A percentile compares a stretch with the other conserved stretches of the same genome.
Evolutionary conservation across 257 asterid genomes (phyloP).

Genomic region (Solanum peruvianum): DNA sequence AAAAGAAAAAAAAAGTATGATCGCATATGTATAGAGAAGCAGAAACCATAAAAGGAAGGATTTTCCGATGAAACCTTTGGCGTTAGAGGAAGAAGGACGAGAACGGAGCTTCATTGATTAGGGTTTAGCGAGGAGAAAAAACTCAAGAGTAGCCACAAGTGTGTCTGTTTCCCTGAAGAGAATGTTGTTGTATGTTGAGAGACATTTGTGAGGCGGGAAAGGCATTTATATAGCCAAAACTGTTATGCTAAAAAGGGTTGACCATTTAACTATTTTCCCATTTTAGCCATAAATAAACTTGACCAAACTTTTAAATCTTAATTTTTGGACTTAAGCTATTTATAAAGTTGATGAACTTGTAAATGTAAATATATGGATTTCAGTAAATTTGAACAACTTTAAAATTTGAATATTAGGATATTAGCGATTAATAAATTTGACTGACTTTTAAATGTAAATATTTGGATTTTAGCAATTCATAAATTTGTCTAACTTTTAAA

Average conservation of each 20-base stretch:
- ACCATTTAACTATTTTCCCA: too few species aligned
- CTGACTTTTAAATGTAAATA: too few species aligned
- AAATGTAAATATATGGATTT: too few species aligned
- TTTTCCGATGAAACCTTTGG: neutral
- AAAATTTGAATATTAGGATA: too few species aligned
- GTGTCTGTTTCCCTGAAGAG: neutral
- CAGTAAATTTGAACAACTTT: too few species aligned
- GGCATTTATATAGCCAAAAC: neutral
- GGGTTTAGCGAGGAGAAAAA: neutral
- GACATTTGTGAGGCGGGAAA: neutral
- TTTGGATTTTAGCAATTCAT: too few species aligned
- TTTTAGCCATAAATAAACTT: too few species aligned
- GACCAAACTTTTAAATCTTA: too few species aligned
- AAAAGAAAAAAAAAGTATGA: neutral
- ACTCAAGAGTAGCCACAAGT: neutral
- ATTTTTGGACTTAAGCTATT: too few species aligned
- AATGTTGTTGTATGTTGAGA: neutral
- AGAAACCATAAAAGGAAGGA: neutral
- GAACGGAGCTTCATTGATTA: conserved; percentile 5
- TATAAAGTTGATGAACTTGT: too few species aligned
- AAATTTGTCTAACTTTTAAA: too few species aligned
- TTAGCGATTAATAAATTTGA: too few species aligned
- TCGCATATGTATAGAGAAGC: neutral
- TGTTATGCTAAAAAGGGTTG: neutral
- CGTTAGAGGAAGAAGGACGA: neutral